Base-by-base conservation (phyloP, 2,329 filamentous ascomycete species). In the Colletotrichum sp. region DNA sequence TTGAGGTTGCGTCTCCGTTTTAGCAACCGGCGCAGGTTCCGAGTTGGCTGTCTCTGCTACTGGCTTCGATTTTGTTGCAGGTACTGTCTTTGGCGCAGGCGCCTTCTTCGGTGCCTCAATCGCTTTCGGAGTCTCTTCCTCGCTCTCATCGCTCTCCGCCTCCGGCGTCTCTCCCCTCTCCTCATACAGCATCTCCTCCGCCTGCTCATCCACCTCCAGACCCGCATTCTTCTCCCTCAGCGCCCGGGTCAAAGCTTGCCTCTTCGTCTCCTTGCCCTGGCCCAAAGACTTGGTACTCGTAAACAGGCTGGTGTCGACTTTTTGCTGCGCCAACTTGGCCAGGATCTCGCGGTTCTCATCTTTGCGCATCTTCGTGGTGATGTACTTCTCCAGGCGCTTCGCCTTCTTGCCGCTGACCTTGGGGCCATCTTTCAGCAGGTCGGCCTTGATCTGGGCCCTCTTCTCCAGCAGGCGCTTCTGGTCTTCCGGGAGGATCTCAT, bases 311-410 rank as follows among this genome's bases (percentile, higher is more conserved):
- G 95, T 98, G 82, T 99, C 96, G 79, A 97, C 91, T 81, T 94
- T 96, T 71, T 92, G 90, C 77, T 92, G 89, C 22, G 95, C 95
- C 30, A 99, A 89, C 83, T 97, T 96, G 82, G 95, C 94, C 80
- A 99, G 89, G 34, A 99, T 88, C 72, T 93, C 94, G 32, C 95
- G 89, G 81, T 95, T 98, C 84, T 99, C 96, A 82, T 99, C 97
- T 84, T 98, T 98, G 84, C 93, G 95, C 62, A 99, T 88, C 89
- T 99, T 99, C 75, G 91, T 97, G 81, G 99, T 96, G 78, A 93
- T 92, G 82, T 93, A 93, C 81, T 93, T 93, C 78, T 93, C 92
- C 52, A 93, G 82, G 3, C 92, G 88, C 85, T 93, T 93, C 8
- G 92, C 90, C 82, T 93, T 93, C 81, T 93, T 93, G 76, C 90